A percentile compares a stretch with the other conserved stretches of the same genome.
Conservation (phyloP, 2,329 filamentous ascomycete species). For the Berkeleyomyces basicola region DNA sequence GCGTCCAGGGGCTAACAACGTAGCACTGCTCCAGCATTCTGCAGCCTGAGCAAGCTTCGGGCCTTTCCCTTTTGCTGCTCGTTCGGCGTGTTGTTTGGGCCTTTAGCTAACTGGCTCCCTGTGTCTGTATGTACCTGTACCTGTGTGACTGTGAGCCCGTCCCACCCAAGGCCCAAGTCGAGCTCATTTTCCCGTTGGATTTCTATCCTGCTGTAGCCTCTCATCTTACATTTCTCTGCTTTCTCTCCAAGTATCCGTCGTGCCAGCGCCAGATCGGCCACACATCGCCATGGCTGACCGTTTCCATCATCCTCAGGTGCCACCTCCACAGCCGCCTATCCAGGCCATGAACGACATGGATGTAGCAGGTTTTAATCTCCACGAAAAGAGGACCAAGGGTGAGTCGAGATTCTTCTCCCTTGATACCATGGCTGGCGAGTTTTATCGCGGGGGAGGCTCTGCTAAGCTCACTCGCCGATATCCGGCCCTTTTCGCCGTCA, state of each 20-base stretch:
- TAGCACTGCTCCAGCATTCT: not conserved
- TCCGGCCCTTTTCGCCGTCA: not conserved
- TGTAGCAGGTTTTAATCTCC: not conserved
- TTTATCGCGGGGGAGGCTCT: not conserved
- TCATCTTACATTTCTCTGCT: not conserved
- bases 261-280: not conserved
- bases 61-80: not conserved
- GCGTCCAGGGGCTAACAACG: not conserved
- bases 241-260: not conserved
- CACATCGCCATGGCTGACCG: conserved; percentile 6
- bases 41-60: not conserved
- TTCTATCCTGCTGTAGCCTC: not conserved
- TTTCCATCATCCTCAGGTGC: not conserved
- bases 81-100: not conserved
- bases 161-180: not conserved
- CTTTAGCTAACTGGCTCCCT: not conserved
- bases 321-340: not conserved
- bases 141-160: not conserved
- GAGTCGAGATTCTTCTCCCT: not conserved
- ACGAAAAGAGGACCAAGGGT: conserved; percentile 12
- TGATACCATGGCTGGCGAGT: not conserved
- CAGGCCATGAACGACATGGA: not conserved
- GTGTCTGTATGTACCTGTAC: not conserved
- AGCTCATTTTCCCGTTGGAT: not conserved
- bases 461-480: not conserved